A percentile compares a stretch with the other conserved stretches of the same genome.
Evolutionary conservation across 331 rosid species (phyloP).

Genomic region (Rosa hybrid): DNA sequence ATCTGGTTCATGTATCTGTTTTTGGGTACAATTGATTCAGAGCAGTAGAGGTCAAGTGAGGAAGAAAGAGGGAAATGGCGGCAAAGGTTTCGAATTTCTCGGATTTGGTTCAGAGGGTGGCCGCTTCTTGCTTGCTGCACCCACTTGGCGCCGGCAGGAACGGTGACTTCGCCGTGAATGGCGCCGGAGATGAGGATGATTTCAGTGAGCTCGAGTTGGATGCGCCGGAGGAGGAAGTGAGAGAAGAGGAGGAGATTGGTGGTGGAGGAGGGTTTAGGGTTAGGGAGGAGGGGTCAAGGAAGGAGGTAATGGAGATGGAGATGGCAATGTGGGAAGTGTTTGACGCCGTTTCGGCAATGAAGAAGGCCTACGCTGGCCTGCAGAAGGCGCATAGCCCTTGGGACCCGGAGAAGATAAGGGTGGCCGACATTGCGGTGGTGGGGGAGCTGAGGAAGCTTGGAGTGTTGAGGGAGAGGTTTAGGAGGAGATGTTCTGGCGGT

Average conservation of each 20-base stretch:
- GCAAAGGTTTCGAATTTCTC: slow-evolving; percentile 81
- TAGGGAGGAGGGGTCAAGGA: slow-evolving; percentile 22
- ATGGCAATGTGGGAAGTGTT: slow-evolving; percentile 68
- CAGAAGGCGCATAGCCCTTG: slow-evolving; percentile 94
- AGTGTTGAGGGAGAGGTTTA: slow-evolving; percentile 69
- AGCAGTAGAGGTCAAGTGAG: slow-evolving; percentile 12
- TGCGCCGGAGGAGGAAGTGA: slow-evolving; percentile 31
- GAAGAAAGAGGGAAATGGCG: slow-evolving; percentile 56
- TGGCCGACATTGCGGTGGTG: slow-evolving; percentile 78
- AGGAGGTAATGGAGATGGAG: slow-evolving; percentile 63
- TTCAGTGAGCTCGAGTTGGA: slow-evolving; percentile 33
- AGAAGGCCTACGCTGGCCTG: slow-evolving; percentile 66
- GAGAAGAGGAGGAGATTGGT: slow-evolving; percentile 28
- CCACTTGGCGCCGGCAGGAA: slow-evolving; percentile 62
- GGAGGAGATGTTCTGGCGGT: slow-evolving; percentile 34
- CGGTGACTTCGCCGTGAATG: slow-evolving; percentile 19
- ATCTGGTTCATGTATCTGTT: slow-evolving; percentile 21
- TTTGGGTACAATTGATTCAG: slow-evolving; percentile 9
- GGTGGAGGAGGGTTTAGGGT: slow-evolving; percentile 13
- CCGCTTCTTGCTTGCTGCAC: slow-evolving; percentile 86
- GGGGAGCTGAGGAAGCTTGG: slow-evolving; percentile 74
- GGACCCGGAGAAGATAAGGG: slow-evolving; percentile 84
- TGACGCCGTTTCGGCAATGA: slow-evolving; percentile 77
- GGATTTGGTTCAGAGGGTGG: slow-evolving; percentile 90
- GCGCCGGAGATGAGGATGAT: slow-evolving; percentile 24